These are phyloP conservation scores for Davidsoniella neocaledoniae DNA, from an alignment of 2,329 filamentous ascomycete species.

Conservation along the genomic window DNA sequence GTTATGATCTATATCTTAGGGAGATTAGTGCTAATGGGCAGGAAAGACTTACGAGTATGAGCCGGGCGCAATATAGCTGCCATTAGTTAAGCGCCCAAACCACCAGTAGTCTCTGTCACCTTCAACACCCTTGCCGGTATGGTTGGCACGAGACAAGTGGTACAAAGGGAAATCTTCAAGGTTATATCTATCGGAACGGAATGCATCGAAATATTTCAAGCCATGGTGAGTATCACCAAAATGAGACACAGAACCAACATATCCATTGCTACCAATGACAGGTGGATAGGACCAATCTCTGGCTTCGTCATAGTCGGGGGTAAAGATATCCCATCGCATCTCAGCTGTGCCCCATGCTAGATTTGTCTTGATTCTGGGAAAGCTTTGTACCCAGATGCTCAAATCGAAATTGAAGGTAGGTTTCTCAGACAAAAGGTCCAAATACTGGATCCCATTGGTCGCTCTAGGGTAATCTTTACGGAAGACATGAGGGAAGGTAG, in stretches of 20 bases:
- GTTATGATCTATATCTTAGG: background rate
- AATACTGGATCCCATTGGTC: background rate
- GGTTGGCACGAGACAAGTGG: too few relatives aligned
- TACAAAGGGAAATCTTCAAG: too few relatives aligned
- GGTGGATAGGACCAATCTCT: constrained; percentile 26
- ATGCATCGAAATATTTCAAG: too few relatives aligned
- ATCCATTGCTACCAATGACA: constrained; percentile 22
- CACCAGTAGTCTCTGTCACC: constrained; percentile 16
- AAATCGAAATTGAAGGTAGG: constrained; percentile 13
- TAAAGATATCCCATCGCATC: constrained; percentile 26
- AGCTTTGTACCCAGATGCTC: constrained; percentile 12
- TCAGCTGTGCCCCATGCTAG: constrained; percentile 21
- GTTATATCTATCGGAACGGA: too few relatives aligned
- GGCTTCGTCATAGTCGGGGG: constrained; percentile 21
- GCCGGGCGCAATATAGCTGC: constrained; percentile 16
- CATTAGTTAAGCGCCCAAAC: constrained; percentile 18
- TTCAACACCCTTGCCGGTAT: background rate
- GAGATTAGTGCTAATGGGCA: background rate
- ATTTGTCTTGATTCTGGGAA: constrained; percentile 14
- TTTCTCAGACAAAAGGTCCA: background rate
- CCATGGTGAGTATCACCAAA: constrained; percentile 12
- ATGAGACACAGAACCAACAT: constrained; percentile 23
- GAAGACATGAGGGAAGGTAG: constrained; percentile 6
- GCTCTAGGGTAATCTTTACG: background rate
- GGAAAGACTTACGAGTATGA: constrained; percentile 14